Base-by-base conservation (phyloP, 306 rosid genomes). In the Acacia confusa region DNA sequence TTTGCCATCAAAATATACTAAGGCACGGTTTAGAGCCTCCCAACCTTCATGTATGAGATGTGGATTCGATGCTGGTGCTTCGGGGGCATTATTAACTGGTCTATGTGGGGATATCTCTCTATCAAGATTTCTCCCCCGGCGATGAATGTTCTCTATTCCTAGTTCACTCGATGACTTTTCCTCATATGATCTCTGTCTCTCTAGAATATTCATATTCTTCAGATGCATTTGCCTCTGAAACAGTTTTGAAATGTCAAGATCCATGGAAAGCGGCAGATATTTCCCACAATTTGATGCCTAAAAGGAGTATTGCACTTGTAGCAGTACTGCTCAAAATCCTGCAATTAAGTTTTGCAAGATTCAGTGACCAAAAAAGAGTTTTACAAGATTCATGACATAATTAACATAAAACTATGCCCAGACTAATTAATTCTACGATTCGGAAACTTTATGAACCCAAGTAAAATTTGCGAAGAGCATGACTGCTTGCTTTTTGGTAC, bases 21-120 rank as follows among this genome's bases (percentile, higher is more conserved):
- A 86, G 48, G 98, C 88, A 66, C 93, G 90, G 87, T 90, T 88
- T 70, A 94, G 77, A 80, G 94, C 89, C 27, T 90, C 93, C 98
- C 98, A 94, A 67, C 91, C 97, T 86, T 92, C 97, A 0, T 83
- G 76, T 66, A 87, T 50, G 81, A 91, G 83, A 85, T 88, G 90
- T 25, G 92, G 79, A 72, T 91, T 94, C 50, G 68, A 81, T 68
- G 67, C 20, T 4, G 44, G 78, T 72, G 94, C 90, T 88, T 82
- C 81, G 57, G 96, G 96, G 70, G 94, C 83, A 34, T 79, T 85
- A 68, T 75, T 17, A 25, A 78, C 88, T 8, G 91, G 84, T 81
- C 79, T 88, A 74, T 81, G 85, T 20, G 93, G 94, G 2, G 93
- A 92, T 64, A 64, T 40, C 36, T 78, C 38, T 60, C 3, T 55